phyloP scores from a whole-genome alignment of 495 filamentous ascomycete genomes.

The Chlorociboria aeruginascens region DNA sequence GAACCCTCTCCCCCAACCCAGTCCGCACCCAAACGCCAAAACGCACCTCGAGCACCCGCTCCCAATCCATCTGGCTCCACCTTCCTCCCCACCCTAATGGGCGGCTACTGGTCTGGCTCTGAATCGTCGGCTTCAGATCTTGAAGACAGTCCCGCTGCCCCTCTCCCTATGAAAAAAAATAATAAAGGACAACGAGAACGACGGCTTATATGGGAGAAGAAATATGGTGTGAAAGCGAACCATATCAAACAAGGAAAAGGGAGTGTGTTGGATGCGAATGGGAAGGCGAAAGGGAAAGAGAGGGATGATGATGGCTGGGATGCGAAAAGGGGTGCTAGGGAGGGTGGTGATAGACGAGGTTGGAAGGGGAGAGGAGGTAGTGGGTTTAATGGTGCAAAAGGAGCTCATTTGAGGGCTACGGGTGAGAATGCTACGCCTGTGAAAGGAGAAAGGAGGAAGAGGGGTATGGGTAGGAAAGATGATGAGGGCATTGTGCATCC shows the following conservation, averaged over 20 bases:
- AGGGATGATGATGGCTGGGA: conserved; percentile 20
- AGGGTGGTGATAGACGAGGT: conserved; percentile 2
- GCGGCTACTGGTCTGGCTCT: conserved; percentile 86
- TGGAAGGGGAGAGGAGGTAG: neutral
- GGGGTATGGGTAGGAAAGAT: conserved; percentile 31
- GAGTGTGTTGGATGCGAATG: conserved; percentile 4
- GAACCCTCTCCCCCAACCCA: conserved; percentile 28
- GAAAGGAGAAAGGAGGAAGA: conserved; percentile 3
- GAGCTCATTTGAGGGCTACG: conserved; percentile 9
- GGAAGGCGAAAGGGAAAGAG: conserved; percentile 22
- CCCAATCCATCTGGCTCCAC: conserved; percentile 33
- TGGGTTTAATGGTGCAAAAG: conserved; percentile 2
- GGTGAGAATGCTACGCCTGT: conserved; percentile 14
- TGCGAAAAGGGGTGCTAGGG: conserved; percentile 27
- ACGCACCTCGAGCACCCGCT: conserved; percentile 17
- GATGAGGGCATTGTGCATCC: conserved; percentile 69
- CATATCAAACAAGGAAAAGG: conserved; percentile 38
- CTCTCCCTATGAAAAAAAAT: conserved; percentile 51
- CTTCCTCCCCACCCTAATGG: conserved; percentile 82
- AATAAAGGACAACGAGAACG: conserved; percentile 80
- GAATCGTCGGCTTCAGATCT: conserved; percentile 40
- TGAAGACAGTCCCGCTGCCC: conserved; percentile 19
- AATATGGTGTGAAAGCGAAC: conserved; percentile 65
- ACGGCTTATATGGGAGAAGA: conserved; percentile 83
- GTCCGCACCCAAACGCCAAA: conserved; percentile 22